Conservation (phyloP, 352 stramenopile species). For the Phytophthora pseudosyringae region DNA sequence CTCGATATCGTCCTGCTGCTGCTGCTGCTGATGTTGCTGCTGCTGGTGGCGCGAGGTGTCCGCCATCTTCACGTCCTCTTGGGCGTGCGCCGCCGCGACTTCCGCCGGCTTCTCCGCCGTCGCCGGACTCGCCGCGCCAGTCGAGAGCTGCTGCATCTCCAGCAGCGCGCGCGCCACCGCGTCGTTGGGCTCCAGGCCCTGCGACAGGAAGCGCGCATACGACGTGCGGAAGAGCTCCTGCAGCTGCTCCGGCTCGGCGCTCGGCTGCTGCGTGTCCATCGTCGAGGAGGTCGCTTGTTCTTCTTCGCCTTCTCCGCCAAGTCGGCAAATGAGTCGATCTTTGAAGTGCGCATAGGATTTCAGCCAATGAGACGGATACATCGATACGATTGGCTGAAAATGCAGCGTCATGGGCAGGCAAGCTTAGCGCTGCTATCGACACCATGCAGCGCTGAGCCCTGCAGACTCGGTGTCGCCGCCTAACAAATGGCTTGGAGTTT, state of each 20-base stretch:
- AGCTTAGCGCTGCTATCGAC: neutral
- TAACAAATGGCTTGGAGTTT: neutral
- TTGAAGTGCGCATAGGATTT: constrained; percentile 27
- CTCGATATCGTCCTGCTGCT: constrained; percentile 28
- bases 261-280: constrained; percentile 37
- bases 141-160: constrained; percentile 49
- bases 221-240: constrained; percentile 59
- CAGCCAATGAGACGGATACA: neutral
- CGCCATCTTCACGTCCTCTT: constrained; percentile 60
- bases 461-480: neutral
- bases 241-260: constrained; percentile 28
- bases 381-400: constrained; percentile 18
- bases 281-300: neutral
- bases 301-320: constrained; percentile 18
- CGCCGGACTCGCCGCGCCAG: neutral
- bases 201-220: constrained; percentile 56
- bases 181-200: constrained; percentile 66
- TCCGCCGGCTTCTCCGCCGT: constrained; percentile 23
- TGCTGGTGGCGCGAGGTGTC: constrained; percentile 33
- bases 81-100: neutral
- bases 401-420: neutral
- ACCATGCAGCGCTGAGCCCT: neutral
- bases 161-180: constrained; percentile 61
- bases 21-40: constrained; percentile 4
- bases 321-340: constrained; percentile 30